Conservation (phyloP, 2,329 filamentous ascomycete genomes). For the Penicillium occitanis region DNA sequence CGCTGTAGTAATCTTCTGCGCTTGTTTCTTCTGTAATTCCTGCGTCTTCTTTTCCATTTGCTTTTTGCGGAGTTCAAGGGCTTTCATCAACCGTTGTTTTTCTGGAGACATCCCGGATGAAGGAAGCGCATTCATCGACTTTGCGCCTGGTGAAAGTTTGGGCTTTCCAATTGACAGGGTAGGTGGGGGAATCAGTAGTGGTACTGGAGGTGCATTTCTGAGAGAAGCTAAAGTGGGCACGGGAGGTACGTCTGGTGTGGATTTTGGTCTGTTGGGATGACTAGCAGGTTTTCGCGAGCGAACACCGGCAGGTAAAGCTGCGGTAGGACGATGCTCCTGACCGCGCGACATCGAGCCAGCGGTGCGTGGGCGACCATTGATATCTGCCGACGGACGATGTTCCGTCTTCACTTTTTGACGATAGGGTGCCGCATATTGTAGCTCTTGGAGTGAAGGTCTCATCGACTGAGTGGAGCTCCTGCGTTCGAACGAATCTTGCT, state of each 20-base stretch:
- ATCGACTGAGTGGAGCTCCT: slow-evolving; percentile 44
- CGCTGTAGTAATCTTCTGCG: slow-evolving; percentile 18
- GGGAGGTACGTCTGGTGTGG: slow-evolving; percentile 39
- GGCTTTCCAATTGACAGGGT: slow-evolving; percentile 36
- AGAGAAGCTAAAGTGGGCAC: slow-evolving; percentile 30
- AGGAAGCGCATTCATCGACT: slow-evolving; percentile 47
- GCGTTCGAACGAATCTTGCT: slow-evolving; percentile 36
- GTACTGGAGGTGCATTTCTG: slow-evolving; percentile 38
- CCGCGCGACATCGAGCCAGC: slow-evolving; percentile 48
- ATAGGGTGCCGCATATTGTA: slow-evolving; percentile 42
- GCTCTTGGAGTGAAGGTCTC: slow-evolving; percentile 46
- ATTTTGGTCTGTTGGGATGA: slow-evolving; percentile 43
- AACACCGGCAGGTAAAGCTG: slow-evolving; percentile 76
- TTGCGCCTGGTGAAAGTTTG: slow-evolving; percentile 40
- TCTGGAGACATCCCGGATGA: slow-evolving; percentile 73
- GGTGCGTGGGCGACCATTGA: slow-evolving; percentile 62
- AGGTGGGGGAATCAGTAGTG: slow-evolving; percentile 41
- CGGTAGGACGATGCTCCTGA: slow-evolving; percentile 66
- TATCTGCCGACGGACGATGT: slow-evolving; percentile 71
- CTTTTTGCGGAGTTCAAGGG: slow-evolving; percentile 83
- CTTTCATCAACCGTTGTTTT: slow-evolving; percentile 90
- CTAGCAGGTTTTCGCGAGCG: slow-evolving; percentile 60
- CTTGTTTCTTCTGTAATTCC: slow-evolving; percentile 30
- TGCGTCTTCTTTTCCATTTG: slow-evolving; percentile 56
- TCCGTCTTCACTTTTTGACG: slow-evolving; percentile 78